Evolutionary conservation across 2,329 filamentous ascomycete species (phyloP).

Genomic region (Dothistroma septosporum): DNA sequence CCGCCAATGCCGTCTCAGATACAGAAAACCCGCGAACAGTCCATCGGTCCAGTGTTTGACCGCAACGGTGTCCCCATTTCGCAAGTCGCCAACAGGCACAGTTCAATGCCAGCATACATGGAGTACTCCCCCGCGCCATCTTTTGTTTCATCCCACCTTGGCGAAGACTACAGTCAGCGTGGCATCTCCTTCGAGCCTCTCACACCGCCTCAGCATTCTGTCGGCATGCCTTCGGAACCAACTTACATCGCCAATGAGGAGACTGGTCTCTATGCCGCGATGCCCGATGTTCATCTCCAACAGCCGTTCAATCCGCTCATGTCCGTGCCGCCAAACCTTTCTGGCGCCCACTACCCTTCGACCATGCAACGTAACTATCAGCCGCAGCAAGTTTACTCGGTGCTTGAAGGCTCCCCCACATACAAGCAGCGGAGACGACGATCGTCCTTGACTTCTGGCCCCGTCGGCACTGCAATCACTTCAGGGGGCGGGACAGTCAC

Average conservation of each 20-base stretch:
- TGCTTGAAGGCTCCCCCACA: slow-evolving; percentile 95
- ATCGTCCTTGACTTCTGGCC: slow-evolving; percentile 78
- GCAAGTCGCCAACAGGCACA: slow-evolving; percentile 83
- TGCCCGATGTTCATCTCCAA: slow-evolving; percentile 78
- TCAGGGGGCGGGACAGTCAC: slow-evolving; percentile 43
- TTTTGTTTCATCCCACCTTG: slow-evolving; percentile 93
- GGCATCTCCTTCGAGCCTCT: slow-evolving; percentile 95
- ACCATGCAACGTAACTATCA: slow-evolving; percentile 60
- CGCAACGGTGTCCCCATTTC: slow-evolving; percentile 82
- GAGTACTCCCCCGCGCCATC: slow-evolving; percentile 98
- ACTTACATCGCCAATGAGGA: slow-evolving; percentile 98
- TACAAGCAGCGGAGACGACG: slow-evolving; percentile 96
- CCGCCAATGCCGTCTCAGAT: slow-evolving; percentile 65
- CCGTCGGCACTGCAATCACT: slow-evolving; percentile 53
- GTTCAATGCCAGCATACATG: slow-evolving; percentile 97
- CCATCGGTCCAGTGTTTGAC: slow-evolving; percentile 74
- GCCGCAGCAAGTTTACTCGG: slow-evolving; percentile 79
- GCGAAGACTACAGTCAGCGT: slow-evolving; percentile 91
- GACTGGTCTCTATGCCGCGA: slow-evolving; percentile 89
- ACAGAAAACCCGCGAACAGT: slow-evolving; percentile 79
- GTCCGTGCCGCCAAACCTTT: slow-evolving; percentile 81
- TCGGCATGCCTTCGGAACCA: slow-evolving; percentile 79
- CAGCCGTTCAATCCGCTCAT: slow-evolving; percentile 82
- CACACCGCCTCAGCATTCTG: slow-evolving; percentile 87
- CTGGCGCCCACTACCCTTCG: slow-evolving; percentile 72